Conservation (phyloP, 805 yeast species). For the Saccharomyces cerevisiae region DNA sequence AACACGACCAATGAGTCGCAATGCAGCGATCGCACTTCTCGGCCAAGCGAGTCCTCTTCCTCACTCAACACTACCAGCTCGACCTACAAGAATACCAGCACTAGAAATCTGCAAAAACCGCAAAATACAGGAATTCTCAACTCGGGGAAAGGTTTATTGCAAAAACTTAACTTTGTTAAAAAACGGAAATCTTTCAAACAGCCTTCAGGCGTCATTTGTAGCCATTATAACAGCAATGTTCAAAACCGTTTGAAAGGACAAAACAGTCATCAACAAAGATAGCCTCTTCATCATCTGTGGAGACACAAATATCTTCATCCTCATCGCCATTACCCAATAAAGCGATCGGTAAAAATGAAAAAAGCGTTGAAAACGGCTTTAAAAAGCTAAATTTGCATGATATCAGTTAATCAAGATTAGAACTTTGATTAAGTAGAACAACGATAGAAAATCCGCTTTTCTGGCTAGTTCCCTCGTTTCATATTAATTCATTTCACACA, state of each 20-base stretch:
- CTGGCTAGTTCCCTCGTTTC: background rate
- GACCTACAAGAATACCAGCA: background rate
- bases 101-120: background rate
- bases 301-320: background rate
- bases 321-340: background rate
- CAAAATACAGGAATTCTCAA: background rate
- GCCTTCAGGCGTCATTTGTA: background rate
- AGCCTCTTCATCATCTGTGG: background rate
- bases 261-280: background rate
- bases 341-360: background rate
- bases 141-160: background rate
- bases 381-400: background rate
- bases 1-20: background rate
- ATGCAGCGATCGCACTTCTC: background rate
- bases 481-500: background rate
- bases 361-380: background rate
- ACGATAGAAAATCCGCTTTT: background rate
- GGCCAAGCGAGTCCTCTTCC: background rate
- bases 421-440: background rate
- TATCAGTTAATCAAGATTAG: background rate
- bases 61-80: background rate
- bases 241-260: background rate
- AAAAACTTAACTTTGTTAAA: background rate
- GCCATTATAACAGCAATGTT: background rate
- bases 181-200: background rate